A percentile compares a stretch with the other conserved stretches of the same genome.
Conservation (phyloP, 2,329 filamentous ascomycete genomes). For the Cyphellophora attinorum region DNA sequence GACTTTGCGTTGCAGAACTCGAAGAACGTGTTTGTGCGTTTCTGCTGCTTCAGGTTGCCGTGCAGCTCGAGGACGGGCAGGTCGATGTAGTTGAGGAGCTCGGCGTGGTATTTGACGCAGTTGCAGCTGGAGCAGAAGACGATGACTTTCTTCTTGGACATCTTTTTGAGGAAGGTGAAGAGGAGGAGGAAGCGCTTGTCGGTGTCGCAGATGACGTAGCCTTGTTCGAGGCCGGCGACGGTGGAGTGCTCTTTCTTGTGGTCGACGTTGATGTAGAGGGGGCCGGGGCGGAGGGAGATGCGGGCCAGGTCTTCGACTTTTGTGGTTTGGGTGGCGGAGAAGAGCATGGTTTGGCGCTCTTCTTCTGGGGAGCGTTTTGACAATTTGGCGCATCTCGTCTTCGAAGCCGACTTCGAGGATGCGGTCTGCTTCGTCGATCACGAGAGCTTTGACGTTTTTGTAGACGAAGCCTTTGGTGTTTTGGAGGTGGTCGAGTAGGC, state of each 20-base stretch:
- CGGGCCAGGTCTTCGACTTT: constrained; percentile 95
- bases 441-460: constrained; percentile 83
- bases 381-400: constrained; percentile 93
- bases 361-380: constrained; percentile 83
- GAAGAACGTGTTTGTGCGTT: constrained; percentile 97
- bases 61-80: constrained; percentile 77
- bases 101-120: constrained; percentile 90
- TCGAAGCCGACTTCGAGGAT: constrained; percentile 95
- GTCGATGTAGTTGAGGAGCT: constrained; percentile 96
- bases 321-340: constrained; percentile 95
- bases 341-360: constrained; percentile 90
- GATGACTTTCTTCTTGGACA: constrained; percentile 93
- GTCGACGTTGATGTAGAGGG: constrained; percentile 95
- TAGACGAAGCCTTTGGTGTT: constrained; percentile 83
- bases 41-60: constrained; percentile 97
- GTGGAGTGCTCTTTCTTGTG: constrained; percentile 82
- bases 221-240: constrained; percentile 88
- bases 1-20: constrained; percentile 82
- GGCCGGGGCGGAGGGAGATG: constrained; percentile 83
- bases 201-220: constrained; percentile 86
- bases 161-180: constrained; percentile 87
- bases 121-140: constrained; percentile 92
- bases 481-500: constrained; percentile 86
- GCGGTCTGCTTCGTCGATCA: constrained; percentile 94
- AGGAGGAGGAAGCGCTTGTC: constrained; percentile 90